A percentile compares a stretch with the other conserved stretches of the same genome.
Conservation (phyloP, 257 asterid genomes). For the Mentha longifolia region DNA sequence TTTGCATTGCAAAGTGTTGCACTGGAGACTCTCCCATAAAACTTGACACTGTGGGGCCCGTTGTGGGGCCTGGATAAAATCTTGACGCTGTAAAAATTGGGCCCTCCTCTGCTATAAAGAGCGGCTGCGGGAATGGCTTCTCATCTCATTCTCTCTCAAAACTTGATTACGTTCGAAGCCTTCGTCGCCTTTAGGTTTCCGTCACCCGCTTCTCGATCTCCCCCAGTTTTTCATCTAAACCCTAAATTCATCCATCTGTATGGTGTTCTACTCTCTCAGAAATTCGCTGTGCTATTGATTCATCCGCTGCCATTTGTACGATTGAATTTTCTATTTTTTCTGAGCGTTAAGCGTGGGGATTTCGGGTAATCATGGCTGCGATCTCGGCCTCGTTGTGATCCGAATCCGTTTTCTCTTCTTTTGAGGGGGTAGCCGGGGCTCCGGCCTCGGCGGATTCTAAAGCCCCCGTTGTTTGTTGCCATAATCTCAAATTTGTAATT, state of each 20-base stretch:
- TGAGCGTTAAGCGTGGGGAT: conserved; percentile 86
- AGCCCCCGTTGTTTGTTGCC: conserved; percentile 71
- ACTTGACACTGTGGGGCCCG: too few relatives aligned
- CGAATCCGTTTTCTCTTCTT: conserved; percentile 67
- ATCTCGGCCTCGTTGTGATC: conserved; percentile 60
- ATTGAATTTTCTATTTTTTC: conserved; percentile 45
- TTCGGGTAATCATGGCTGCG: conserved; percentile 45
- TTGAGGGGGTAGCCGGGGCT: conserved; percentile 99
- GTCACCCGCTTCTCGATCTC: conserved; percentile 6
- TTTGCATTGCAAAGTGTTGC: too few relatives aligned
- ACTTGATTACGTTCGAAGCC: background rate
- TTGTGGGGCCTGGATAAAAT: too few relatives aligned
- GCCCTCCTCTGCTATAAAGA: too few relatives aligned
- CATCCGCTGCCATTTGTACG: background rate
- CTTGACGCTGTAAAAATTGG: background rate
- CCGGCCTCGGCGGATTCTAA: conserved; percentile 98
- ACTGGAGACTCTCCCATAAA: too few relatives aligned
- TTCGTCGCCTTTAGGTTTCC: conserved; percentile 51
- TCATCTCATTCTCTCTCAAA: conserved; percentile 42
- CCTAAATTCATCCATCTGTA: conserved; percentile 36
- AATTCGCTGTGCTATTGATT: conserved; percentile 34
- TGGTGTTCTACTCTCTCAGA: conserved; percentile 46
- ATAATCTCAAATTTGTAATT: conserved; percentile 6
- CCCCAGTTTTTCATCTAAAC: background rate
- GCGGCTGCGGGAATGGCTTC: too few relatives aligned